phyloP scores from a whole-genome alignment of 345 rosid genomes.

The Syzygium oleosum region DNA sequence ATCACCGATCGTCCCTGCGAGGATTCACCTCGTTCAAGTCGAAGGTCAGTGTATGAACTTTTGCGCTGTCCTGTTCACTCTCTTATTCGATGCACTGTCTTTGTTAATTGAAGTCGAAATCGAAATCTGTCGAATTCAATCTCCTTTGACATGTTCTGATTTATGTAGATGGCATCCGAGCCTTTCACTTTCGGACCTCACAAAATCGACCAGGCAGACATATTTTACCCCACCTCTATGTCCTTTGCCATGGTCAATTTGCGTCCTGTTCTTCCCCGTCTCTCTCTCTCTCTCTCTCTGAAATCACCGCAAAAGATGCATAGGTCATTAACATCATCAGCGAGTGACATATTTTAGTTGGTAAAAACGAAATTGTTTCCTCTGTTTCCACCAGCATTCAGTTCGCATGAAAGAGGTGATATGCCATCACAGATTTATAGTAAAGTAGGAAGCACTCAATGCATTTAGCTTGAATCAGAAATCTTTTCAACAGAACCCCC shows the following conservation, averaged over 20 bases:
- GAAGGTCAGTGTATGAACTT: not conserved
- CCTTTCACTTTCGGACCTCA: slow-evolving; percentile 50
- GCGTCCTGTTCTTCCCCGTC: slow-evolving; percentile 85
- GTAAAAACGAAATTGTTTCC: not conserved
- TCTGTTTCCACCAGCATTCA: not conserved
- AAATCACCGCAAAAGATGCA: not conserved
- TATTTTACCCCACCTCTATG: slow-evolving; percentile 57
- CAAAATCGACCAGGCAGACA: slow-evolving; percentile 55
- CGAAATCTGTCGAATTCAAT: not conserved
- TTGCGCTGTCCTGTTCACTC: not conserved
- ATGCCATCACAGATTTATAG: no score
- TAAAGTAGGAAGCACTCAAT: no score
- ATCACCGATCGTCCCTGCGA: no score
- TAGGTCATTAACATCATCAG: not conserved
- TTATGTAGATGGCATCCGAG: not conserved
- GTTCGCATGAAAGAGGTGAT: not conserved
- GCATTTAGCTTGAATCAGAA: no score
- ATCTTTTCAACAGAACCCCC: no score
- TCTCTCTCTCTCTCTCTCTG: not conserved
- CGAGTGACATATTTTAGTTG: not conserved
- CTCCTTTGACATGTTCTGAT: not conserved
- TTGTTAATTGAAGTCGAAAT: not conserved
- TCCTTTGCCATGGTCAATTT: slow-evolving; percentile 88
- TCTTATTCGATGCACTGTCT: not conserved
- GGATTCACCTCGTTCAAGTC: not conserved